Percentiles rank a stretch among this genome's conserved stretches.
Evolutionary conservation across 768 basidiomycete species (phyloP).

Genomic region (Roridomyces roridus): DNA sequence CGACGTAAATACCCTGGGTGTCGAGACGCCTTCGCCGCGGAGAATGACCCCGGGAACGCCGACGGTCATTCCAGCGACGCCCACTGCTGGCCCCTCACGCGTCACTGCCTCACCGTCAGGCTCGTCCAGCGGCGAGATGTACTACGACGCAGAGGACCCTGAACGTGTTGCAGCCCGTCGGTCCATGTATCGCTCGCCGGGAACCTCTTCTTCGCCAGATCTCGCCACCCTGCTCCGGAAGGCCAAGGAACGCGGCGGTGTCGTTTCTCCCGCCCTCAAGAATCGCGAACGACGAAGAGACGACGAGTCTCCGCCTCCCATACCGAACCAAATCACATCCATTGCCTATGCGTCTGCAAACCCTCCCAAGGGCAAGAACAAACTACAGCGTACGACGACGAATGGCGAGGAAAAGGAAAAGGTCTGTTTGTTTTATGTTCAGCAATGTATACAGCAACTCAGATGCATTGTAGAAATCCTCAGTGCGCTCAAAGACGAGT

Average conservation of each 20-base stretch:
- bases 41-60: constrained; percentile 53
- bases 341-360: constrained; percentile 8
- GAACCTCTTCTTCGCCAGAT: constrained; percentile 92
- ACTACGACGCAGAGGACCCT: constrained; percentile 68
- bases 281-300: constrained; percentile 36
- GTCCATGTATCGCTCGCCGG: constrained; percentile 86
- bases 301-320: constrained; percentile 8
- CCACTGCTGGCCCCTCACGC: constrained; percentile 44
- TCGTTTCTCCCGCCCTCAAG: constrained; percentile 40
- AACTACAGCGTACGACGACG: constrained; percentile 27
- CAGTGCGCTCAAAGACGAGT: constrained; percentile 80
- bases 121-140: constrained; percentile 63
- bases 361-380: constrained; percentile 43
- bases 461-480: constrained; percentile 54
- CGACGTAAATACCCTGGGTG: constrained; percentile 72
- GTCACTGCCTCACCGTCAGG: constrained; percentile 51
- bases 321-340: constrained; percentile 18
- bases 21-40: constrained; percentile 51
- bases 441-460: background rate
- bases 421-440: constrained; percentile 8
- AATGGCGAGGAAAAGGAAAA: constrained; percentile 19
- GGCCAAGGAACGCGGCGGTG: constrained; percentile 71
- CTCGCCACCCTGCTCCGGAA: constrained; percentile 86
- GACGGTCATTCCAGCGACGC: constrained; percentile 70
- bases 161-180: constrained; percentile 79